A percentile compares a stretch with the other conserved stretches of the same genome.
Evolutionary conservation across 345 rosid genomes (phyloP).

Genomic region (Erodium maritimum): DNA sequence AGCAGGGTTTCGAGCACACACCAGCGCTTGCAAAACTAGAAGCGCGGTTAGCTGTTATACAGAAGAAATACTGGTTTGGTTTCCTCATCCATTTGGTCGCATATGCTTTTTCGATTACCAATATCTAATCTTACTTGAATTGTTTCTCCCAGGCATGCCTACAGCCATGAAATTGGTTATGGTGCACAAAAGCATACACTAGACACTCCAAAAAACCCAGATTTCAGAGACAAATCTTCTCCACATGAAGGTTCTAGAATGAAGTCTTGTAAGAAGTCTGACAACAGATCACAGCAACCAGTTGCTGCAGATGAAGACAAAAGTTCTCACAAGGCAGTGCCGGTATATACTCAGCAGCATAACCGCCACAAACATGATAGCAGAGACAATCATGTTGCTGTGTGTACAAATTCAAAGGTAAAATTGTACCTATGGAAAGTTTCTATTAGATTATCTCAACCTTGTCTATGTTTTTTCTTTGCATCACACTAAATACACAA

Average conservation of each 20-base stretch:
- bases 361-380: neutral
- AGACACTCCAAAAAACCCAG: slow-evolving; percentile 3
- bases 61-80: slow-evolving; percentile 47
- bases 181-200: slow-evolving; percentile 22
- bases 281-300: slow-evolving; percentile 1
- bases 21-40: slow-evolving; percentile 45
- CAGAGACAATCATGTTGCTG: neutral
- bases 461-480: too few relatives aligned
- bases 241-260: neutral
- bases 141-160: slow-evolving; percentile 25
- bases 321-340: slow-evolving; percentile 5
- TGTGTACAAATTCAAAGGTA: slow-evolving; percentile 13
- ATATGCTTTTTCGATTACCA: neutral
- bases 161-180: slow-evolving; percentile 61
- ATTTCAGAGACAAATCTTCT: slow-evolving; percentile 4
- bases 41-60: slow-evolving; percentile 27
- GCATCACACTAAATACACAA: too few relatives aligned
- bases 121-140: slow-evolving; percentile 4
- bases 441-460: neutral
- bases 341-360: neutral
- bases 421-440: neutral
- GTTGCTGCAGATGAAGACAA: slow-evolving; percentile 8
- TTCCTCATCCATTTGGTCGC: neutral
- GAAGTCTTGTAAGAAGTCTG: neutral
- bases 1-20: slow-evolving; percentile 68